Evolutionary conservation across 345 rosid species (phyloP), one percentile per base, ranked within the genome.

Genomic region (Corymbia maculata): DNA sequence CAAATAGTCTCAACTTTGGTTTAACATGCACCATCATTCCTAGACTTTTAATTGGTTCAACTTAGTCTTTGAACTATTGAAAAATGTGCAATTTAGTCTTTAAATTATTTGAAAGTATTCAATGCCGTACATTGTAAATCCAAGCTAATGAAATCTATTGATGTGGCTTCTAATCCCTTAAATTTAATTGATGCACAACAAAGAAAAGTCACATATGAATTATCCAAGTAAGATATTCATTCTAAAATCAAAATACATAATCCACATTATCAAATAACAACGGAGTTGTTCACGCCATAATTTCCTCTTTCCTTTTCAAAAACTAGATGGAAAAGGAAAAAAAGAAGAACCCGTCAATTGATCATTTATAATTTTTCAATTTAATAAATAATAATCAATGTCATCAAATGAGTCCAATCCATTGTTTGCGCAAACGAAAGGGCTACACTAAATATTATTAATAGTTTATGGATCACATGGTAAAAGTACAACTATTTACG

Each of bases 11-110:
- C 1, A 75, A 75, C 11, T 75, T 75, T 75, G 13, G 13, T 8
- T 0, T 8, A 32, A 8, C 1, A 3, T 32, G 0, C 1, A 32
- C 0, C 1, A 2, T 19, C 14, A 10, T 68, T 42, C 0, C 5
- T 75, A 19, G 42, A 75, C 0, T 36, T 36, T 36, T 9, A 36
- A 75, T 75, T 75, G 22, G 9, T 75, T 75, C 2, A 36, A 0
- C 36, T 75, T 36, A 36, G 1, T 36, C 0, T 0, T 3, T 21
- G 4, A 36, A 17, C 4, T 75, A 75, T 36, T 75, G 7, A 19
- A 9, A 36, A 36, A 36, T 19, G 13, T 16, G 4, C 3, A 8
- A 70, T 70, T 0, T 68, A 16, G 42, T 66, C 1, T 1, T 0
- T 2, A 14, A 3, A 30, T 15, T 30, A 32, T 30, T 7, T 2